Evolutionary conservation across 352 stramenopile genomes (phyloP), one percentile per base, ranked within the genome.

Genomic region (Phytophthora cryptogea): DNA sequence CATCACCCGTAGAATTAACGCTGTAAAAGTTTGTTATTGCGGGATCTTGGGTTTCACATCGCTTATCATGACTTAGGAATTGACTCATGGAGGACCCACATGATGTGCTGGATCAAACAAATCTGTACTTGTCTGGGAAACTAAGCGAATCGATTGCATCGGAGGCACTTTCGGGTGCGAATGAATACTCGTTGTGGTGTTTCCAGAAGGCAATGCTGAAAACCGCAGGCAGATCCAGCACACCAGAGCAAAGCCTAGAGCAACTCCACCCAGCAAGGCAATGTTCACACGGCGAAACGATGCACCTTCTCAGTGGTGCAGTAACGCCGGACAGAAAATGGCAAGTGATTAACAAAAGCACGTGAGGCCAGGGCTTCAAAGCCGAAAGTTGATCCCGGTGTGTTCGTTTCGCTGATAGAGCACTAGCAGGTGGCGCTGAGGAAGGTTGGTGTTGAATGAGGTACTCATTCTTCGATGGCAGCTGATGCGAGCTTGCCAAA

Each of bases 401-500:
- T n/a, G 37, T 52, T 52, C n/a, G 35, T 51, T 40, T 51, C 52
- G 52, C 32, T 59, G 40, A 43, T 51, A 59, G 39, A 52, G 52
- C 40, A 31, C 28, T 44, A 11, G 37, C 50, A 57, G 50, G 37
- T 57, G 50, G 50, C 11, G 11, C 26, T 6, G 37, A 57, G 50
- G 50, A 57, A 57, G n/a, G 27, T 20, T 39, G 17, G 14, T 11
- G 23, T 46, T 56, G 26, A 45, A 48, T n/a, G 14, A n/a, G 8
- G 37, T 28, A 16, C 26, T 48, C 11, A 8, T 57, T 57, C 49
- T 23, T 48, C 36, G 10, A 14, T 8, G n/a, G 27, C 49, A 57
- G 47, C 32, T 17, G 47, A 27, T 54, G 10, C 32, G 17, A 43
- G 17, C 10, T 43, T 39, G 36, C 32, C 31, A 44, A 35, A 54